Evolutionary conservation across 2,329 filamentous ascomycete genomes (phyloP), one percentile per base, ranked within the genome.

Genomic region (Colletotrichum tofieldiae): DNA sequence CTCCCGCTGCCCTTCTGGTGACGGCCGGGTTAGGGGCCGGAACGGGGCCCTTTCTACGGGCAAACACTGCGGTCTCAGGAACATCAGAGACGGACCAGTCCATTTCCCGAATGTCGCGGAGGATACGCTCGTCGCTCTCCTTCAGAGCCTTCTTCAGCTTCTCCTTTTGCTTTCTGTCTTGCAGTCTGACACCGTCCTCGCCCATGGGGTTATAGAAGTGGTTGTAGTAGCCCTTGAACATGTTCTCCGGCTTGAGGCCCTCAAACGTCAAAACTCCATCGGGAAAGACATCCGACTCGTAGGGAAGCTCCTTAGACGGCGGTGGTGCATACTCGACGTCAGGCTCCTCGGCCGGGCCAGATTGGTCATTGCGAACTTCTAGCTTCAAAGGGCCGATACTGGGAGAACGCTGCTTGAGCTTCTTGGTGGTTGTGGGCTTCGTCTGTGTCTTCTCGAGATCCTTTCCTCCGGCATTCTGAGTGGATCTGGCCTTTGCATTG

Each of bases 271-370:
- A 81, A 56, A 84, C 85, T 1, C 84, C 86, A 56, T 86, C 83
- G 5, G 91, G 90, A 73, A 93, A 90, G 70, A 93, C 87, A 65
- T 94, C 92, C 26, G 92, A 93, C 76, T 92, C 86, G 77, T 94
- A 93, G 0, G 89, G 89, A 14, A 90, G 83, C n/a, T 90, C 87
- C 75, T 88, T 88, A 1, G 91, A 88, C 72, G 87, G 92, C 0
- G 94, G 94, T 7, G 96, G 94, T 80, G 94, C 95, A 81, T 97
- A 98, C 85, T 98, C 96, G 72, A 96, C 90, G 66, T 98, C 95
- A 35, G 92, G 91, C 55, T 93, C 90, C 35, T 88, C 84, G 18
- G 84, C 76, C 3, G 79, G 78, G 62, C 85, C 86, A 37, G 79
- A 80, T 49, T 84, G 82, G 63, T 92, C 89, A 5, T 87, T 85